Evolutionary conservation across 2,329 filamentous ascomycete genomes (phyloP), one percentile per base, ranked within the genome.

Genomic region (Diaporthe citriasiana): DNA sequence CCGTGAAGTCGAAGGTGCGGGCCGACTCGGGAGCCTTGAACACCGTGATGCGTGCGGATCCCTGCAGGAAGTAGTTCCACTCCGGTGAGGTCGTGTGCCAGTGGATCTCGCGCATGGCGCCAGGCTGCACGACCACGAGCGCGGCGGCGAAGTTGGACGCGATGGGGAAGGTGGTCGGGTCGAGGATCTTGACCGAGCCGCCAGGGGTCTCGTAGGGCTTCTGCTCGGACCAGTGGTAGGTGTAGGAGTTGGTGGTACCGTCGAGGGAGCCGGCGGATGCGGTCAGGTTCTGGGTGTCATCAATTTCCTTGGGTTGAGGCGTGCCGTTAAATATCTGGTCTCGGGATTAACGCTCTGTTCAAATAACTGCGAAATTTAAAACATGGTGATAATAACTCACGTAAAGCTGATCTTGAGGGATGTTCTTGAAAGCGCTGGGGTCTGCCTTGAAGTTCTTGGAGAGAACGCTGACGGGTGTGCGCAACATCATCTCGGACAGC

Each of bases 41-140:
- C 35, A 91, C 84, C 0, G 89, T 91, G 50, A 90, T 84, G 13
- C 90, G 86, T 0, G 86, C 90, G 15, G 85, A 85, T 0, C 90
- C 90, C 71, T 85, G 80, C 10, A 91, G 81, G 82, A 92, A 90
- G 81, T 88, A 91, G 68, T 85, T 86, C 90, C 90, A 92, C 80
- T 92, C 90, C 79, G 91, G 89, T 12, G 84, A 87, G 0, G 84
- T 85, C 1, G 88, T 87, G 81, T 92, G 90, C 90, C 90, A 92
- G 82, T 92, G 90, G 56, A 92, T 82, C 78, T 92, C 90, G 30
- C 90, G 87, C 88, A 92, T 89, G 1, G 89, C 90, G n/a, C 90
- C 90, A 0, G 90, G 89, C 77, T 90, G 83, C 42, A 92, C 82
- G 2, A 87, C 89, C 13, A 92, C 87, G 1, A 91, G 83, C 0